Evolutionary conservation across 192 early-diverging fungal genomes (phyloP), one percentile per base, ranked within the genome.

Genomic region (Cetraspora pellucida): DNA sequence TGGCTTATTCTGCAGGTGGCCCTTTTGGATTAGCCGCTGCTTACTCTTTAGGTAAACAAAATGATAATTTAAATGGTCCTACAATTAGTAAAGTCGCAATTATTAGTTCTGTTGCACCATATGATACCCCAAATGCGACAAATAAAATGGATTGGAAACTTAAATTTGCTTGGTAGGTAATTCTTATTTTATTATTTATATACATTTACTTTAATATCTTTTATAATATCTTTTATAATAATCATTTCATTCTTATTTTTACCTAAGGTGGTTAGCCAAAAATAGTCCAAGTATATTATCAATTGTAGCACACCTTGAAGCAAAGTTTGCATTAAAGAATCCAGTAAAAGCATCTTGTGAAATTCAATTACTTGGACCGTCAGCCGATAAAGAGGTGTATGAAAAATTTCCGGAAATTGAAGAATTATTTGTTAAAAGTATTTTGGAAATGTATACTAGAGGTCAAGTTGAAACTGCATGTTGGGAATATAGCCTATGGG

Each of bases 111-210:
- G 52, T 61, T 3, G 67, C 77, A 21, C 77, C 77, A 44, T 61
- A 73, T 64, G 25, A 45, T 28, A 54, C 55, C 6, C 77, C 77
- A 23, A 49, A 52, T 31, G 8, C 37, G 2, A 72, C 66, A 61
- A 13, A 8, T 30, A n/a, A 25, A 7, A 78, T 78, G 77, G 69
- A 68, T 10, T 58, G 9, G 8, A 78, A 72, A 47, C 57, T 78
- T 46, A 78, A 61, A 61, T n/a, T 78, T 30, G 77, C 77, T 30
- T 78, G 77, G 74, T 75, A 49, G n/a, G n/a, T n/a, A 46, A n/a
- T 68, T 30, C 10, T 68, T 45, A 45, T 30, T n/a, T 45, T 44
- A 61, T 61, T 61, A 30, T 28, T 6, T 28, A 23, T 61, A 13
- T 60, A 60, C 23, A 19, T 60, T 60, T 43, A 19, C 30, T 21